Evolutionary conservation across 805 yeast genomes (phyloP), one percentile per base, ranked within the genome.

Genomic region (Starmerella stigmatis): DNA sequence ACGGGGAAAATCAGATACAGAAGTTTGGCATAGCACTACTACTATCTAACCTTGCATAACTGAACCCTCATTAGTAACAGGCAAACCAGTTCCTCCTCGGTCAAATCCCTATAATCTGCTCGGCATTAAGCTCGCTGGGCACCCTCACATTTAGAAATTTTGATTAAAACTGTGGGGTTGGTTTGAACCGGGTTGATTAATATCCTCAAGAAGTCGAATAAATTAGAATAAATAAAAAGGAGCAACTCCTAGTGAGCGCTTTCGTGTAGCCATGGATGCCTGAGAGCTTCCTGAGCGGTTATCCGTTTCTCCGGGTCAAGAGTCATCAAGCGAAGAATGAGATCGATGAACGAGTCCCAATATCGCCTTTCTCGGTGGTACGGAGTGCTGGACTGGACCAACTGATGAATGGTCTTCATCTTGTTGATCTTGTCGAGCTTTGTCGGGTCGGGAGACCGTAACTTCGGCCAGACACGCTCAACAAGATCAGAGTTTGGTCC

Each of bases 321-420:
- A 23, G 73, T 77, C 50, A 85, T 74, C 57, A 84, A 69, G 53
- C 71, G 72, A 48, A 71, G 73, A 51, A 83, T 66, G 54, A 85
- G 67, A 61, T 85, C 94, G 42, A 72, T 65, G 61, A 86, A 86
- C 63, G 73, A 74, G 68, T 75, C 81, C 96, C 96, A 88, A 62
- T 86, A 86, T 36, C 81, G 81, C 61, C 69, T 61, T 64, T 78
- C 69, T 55, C 48, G 41, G 23, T 43, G 13, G 25, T 32, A 46
- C 13, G 54, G 49, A 4, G 52, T 41, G 36, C 41, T 35, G 12
- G 43, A n/a, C 35, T 41, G 36, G 5, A 57, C 48, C 13, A 56
- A 46, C 28, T 46, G 43, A 34, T 26, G 33, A 17, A 57, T 33
- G 12, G 54, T 40, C 35, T 20, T 46, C 48, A 48, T 48, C 19